A percentile compares a stretch with the other conserved stretches of the same genome.
Evolutionary conservation across 805 yeast species (phyloP).

Genomic region (Candida ovalis): DNA sequence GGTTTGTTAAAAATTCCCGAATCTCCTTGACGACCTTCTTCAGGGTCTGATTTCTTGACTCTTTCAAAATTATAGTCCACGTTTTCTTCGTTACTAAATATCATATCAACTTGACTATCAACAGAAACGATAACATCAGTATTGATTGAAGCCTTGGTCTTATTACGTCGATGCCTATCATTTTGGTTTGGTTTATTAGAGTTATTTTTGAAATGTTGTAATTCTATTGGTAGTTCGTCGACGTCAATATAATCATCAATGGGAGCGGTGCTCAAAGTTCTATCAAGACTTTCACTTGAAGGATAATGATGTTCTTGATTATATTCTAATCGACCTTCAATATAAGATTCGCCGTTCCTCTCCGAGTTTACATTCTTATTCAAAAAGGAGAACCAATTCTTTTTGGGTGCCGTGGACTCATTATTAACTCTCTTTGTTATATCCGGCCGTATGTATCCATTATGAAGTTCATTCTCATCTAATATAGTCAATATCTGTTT

Average conservation of each 20-base stretch:
- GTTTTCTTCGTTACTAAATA: constrained; percentile 29
- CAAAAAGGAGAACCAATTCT: constrained; percentile 3
- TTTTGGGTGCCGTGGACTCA: neutral
- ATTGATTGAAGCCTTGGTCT: neutral
- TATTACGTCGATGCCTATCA: neutral
- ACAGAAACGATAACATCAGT: neutral
- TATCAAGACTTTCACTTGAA: constrained; percentile 3
- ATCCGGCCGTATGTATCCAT: constrained; percentile 15
- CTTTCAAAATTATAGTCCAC: constrained; percentile 27
- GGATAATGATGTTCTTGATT: neutral
- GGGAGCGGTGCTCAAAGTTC: constrained; percentile 15
- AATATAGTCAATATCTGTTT: constrained; percentile 15
- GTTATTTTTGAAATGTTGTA: constrained; percentile 13
- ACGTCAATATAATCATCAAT: constrained; percentile 29
- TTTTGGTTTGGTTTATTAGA: neutral
- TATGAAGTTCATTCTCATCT: constrained; percentile 20
- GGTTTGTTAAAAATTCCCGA: neutral
- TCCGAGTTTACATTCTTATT: neutral
- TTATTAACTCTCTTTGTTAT: neutral
- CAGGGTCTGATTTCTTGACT: constrained; percentile 13
- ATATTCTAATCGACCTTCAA: neutral
- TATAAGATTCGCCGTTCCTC: neutral
- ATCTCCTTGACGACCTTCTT: constrained; percentile 4
- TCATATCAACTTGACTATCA: constrained; percentile 22
- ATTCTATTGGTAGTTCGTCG: constrained; percentile 28